Conservation (phyloP, 805 yeast genomes). For the Pichia deserticola region DNA sequence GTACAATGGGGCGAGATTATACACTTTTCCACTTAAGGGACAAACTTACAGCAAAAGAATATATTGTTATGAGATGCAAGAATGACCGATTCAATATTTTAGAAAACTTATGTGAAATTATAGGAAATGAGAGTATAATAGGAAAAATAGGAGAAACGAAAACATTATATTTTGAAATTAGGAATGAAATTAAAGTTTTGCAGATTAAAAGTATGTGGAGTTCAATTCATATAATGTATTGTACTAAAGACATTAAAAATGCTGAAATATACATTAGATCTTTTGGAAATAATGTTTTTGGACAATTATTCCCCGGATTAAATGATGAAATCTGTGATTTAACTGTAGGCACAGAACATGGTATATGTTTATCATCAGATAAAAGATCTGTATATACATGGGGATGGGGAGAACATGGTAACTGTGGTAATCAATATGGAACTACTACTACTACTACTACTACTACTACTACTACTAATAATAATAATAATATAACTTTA, state of each 20-base stretch:
- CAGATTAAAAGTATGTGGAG: slow-evolving; percentile 67
- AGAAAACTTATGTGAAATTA: background rate
- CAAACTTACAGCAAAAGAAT: background rate
- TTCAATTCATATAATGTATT: slow-evolving; percentile 46
- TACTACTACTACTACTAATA: background rate
- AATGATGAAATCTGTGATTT: background rate
- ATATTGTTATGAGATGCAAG: slow-evolving; percentile 26
- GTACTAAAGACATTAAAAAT: background rate
- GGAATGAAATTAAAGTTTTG: background rate
- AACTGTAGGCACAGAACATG: slow-evolving; percentile 84
- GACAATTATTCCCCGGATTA: slow-evolving; percentile 41
- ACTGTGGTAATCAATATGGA: slow-evolving; percentile 52
- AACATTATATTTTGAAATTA: background rate
- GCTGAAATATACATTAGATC: slow-evolving; percentile 31
- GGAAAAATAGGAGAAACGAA: background rate
- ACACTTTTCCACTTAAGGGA: slow-evolving; percentile 31
- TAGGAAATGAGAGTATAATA: background rate
- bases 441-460: too few species aligned
- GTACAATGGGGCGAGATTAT: slow-evolving; percentile 52
- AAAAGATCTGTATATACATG: slow-evolving; percentile 50
- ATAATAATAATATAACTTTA: slow-evolving; percentile 30
- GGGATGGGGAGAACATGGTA: slow-evolving; percentile 99
- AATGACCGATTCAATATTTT: slow-evolving; percentile 3
- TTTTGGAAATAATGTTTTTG: slow-evolving; percentile 70
- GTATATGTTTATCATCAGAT: slow-evolving; percentile 34